Evolutionary conservation across 2,329 filamentous ascomycete species (phyloP).

Genomic region (Cladophialophora exuberans): DNA sequence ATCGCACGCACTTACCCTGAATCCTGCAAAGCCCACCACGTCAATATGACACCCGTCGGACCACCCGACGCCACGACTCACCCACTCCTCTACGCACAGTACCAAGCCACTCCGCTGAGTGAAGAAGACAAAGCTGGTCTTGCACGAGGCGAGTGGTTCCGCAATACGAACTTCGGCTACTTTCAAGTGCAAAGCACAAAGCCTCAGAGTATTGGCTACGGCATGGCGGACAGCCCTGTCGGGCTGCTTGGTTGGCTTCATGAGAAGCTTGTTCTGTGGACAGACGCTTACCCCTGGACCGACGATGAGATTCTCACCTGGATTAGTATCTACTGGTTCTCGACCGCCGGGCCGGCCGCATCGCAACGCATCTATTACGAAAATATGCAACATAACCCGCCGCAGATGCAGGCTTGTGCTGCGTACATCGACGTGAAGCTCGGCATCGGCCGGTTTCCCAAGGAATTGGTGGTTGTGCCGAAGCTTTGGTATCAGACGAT

Average conservation of each 20-base stretch:
- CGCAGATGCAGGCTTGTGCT: neutral
- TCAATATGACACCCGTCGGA: conserved; percentile 59
- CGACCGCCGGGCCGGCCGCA: conserved; percentile 68
- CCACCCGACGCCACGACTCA: conserved; percentile 56
- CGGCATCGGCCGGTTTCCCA: conserved; percentile 55
- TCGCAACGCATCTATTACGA: conserved; percentile 74
- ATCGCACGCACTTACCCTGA: conserved; percentile 62
- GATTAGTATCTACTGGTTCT: conserved; percentile 74
- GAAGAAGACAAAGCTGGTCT: conserved; percentile 56
- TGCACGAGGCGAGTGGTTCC: conserved; percentile 60
- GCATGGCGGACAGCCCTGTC: conserved; percentile 69
- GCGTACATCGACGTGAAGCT: conserved; percentile 50
- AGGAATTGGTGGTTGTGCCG: conserved; percentile 54
- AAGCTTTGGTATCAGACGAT: conserved; percentile 54
- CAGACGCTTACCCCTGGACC: conserved; percentile 71
- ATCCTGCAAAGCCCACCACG: conserved; percentile 62
- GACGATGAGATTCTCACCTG: conserved; percentile 76
- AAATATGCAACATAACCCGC: conserved; percentile 45
- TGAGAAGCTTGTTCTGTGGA: conserved; percentile 79
- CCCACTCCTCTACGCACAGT: conserved; percentile 59
- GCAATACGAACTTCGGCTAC: conserved; percentile 16
- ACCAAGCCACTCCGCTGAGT: conserved; percentile 58
- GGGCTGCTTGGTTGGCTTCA: conserved; percentile 77
- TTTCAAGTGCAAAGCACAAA: conserved; percentile 62
- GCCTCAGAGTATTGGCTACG: conserved; percentile 73